Conservation (phyloP, 2,329 filamentous ascomycete genomes). For the Penicillium griseofulvum region DNA sequence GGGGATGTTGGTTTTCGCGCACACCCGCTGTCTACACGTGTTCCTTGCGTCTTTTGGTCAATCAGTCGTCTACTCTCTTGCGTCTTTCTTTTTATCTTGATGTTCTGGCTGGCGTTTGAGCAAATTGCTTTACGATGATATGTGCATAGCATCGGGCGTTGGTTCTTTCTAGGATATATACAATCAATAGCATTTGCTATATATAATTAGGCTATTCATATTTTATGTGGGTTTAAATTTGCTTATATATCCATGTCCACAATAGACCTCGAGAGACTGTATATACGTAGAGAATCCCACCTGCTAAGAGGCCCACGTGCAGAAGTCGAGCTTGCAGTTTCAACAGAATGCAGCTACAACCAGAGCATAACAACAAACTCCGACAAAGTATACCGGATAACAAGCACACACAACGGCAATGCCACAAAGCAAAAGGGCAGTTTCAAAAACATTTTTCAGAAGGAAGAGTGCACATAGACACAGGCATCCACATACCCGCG, state of each 20-base stretch:
- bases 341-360: no score
- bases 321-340: neutral
- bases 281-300: neutral
- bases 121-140: constrained; percentile 15
- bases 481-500: neutral
- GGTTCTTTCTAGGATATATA: constrained; percentile 10
- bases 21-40: neutral
- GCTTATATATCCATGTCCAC: neutral
- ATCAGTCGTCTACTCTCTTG: neutral
- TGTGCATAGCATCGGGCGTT: constrained; percentile 32
- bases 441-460: no score
- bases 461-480: neutral
- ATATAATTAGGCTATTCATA: neutral
- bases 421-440: no score
- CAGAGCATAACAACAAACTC: no score
- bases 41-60: constrained; percentile 8
- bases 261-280: neutral
- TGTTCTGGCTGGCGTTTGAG: constrained; percentile 16
- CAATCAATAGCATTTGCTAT: constrained; percentile 7
- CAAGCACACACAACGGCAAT: no score
- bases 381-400: neutral
- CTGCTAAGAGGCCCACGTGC: neutral
- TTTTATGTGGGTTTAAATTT: neutral
- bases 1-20: neutral
- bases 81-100: constrained; percentile 3